Evolutionary conservation across 2,329 filamentous ascomycete genomes (phyloP).

Genomic region (Lanzia echinophila): DNA sequence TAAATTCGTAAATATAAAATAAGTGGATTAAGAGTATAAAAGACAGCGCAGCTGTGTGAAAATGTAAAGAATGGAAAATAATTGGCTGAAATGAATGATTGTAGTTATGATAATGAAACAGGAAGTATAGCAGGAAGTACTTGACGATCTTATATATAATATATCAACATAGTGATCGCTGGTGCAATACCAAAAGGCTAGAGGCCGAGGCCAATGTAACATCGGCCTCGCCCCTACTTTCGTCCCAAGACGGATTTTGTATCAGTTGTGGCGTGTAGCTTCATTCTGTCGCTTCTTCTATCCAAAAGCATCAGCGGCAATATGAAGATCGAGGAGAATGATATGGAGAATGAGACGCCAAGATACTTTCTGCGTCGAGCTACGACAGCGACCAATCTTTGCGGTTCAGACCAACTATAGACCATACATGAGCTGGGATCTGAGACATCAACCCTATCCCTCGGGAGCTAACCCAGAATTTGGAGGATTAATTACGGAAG

Average conservation of each 20-base stretch:
- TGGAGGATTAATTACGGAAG: background rate
- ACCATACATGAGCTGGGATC: background rate
- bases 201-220: background rate
- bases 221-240: background rate
- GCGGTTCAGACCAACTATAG: background rate
- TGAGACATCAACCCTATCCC: background rate
- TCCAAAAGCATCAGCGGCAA: too few species aligned
- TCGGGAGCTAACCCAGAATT: background rate
- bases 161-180: background rate
- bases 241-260: background rate
- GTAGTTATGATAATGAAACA: slow-evolving; percentile 13
- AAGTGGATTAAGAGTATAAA: slow-evolving; percentile 17
- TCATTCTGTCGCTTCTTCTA: background rate
- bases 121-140: slow-evolving; percentile 20
- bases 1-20: slow-evolving; percentile 9
- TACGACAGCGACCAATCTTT: background rate
- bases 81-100: background rate
- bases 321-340: background rate
- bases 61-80: slow-evolving; percentile 14
- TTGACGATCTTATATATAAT: slow-evolving; percentile 14
- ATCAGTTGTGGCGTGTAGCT: background rate
- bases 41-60: slow-evolving; percentile 28
- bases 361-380: background rate
- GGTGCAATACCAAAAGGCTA: background rate
- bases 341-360: background rate